Evolutionary conservation across 2,329 filamentous ascomycete genomes (phyloP).

Genomic region (Aspergillus sp.): DNA sequence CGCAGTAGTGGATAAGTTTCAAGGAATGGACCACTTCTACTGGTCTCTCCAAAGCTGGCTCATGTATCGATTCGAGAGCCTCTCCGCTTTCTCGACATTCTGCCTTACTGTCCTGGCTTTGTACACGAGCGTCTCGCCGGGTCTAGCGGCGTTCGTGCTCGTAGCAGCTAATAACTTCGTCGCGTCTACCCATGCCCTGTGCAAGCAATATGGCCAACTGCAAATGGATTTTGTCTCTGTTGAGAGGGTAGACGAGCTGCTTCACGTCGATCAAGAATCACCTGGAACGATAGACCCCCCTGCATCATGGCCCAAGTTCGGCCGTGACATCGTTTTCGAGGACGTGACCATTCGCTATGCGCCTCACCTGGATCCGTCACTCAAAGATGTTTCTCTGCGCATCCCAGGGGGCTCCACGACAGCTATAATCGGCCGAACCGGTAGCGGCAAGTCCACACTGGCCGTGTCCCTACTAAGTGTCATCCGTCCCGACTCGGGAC

Average conservation of each 20-base stretch:
- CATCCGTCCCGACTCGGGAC: constrained; percentile 55
- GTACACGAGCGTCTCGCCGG: constrained; percentile 71
- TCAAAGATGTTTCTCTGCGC: constrained; percentile 67
- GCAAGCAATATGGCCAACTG: constrained; percentile 76
- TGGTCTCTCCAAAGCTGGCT: constrained; percentile 88
- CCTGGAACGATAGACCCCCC: constrained; percentile 68
- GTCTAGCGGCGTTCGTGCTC: constrained; percentile 80
- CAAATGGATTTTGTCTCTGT: constrained; percentile 93
- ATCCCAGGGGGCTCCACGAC: constrained; percentile 78
- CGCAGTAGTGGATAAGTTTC: constrained; percentile 79
- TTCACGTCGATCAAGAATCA: constrained; percentile 75
- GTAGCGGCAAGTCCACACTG: constrained; percentile 80
- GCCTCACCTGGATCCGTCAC: constrained; percentile 70
- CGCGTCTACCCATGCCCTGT: constrained; percentile 69
- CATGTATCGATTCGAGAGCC: constrained; percentile 71
- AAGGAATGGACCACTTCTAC: constrained; percentile 95
- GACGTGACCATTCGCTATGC: constrained; percentile 79
- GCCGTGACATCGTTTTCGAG: constrained; percentile 73
- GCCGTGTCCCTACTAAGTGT: constrained; percentile 62
- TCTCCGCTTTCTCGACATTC: constrained; percentile 74
- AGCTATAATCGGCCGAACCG: constrained; percentile 76
- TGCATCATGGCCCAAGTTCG: constrained; percentile 72
- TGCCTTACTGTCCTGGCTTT: constrained; percentile 73
- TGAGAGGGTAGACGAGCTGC: constrained; percentile 79
- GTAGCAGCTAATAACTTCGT: constrained; percentile 68